Conservation (phyloP, 2,329 filamentous ascomycete species). For the Domatiomyces catenatus region DNA sequence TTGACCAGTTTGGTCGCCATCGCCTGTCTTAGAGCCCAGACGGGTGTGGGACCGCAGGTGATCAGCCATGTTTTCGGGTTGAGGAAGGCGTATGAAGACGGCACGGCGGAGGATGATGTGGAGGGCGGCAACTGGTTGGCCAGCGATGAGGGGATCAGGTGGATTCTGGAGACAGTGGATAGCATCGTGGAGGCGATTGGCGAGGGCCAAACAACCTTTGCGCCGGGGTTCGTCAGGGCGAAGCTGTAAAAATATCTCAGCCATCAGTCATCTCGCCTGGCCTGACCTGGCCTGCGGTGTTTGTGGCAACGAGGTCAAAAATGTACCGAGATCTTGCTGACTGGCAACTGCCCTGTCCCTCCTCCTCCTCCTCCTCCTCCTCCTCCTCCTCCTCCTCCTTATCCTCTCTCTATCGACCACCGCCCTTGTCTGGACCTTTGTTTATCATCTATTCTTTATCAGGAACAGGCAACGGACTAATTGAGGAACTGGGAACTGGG, state of each 20-base stretch:
- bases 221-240: conserved; percentile 30
- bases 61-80: conserved; percentile 67
- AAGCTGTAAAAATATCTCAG: conserved; percentile 24
- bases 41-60: conserved; percentile 69
- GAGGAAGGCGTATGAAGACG: conserved; percentile 59
- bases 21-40: conserved; percentile 60
- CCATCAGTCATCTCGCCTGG: too few relatives aligned
- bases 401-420: too few relatives aligned
- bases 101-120: conserved; percentile 36
- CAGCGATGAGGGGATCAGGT: conserved; percentile 48
- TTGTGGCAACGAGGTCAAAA: background rate
- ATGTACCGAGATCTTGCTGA: too few relatives aligned
- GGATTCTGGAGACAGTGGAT: conserved; percentile 49
- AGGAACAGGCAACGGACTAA: background rate
- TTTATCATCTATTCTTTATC: background rate
- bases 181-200: conserved; percentile 38
- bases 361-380: too few relatives aligned
- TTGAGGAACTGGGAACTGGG: background rate
- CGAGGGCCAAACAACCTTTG: conserved; percentile 38
- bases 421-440: too few relatives aligned
- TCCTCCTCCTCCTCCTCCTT: too few relatives aligned
- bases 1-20: conserved; percentile 61
- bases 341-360: too few relatives aligned
- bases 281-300: background rate
- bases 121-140: conserved; percentile 46